Evolutionary conservation across 495 filamentous ascomycete genomes (phyloP), one percentile per base, ranked within the genome.

Genomic region (Emericellopsis terricola): DNA sequence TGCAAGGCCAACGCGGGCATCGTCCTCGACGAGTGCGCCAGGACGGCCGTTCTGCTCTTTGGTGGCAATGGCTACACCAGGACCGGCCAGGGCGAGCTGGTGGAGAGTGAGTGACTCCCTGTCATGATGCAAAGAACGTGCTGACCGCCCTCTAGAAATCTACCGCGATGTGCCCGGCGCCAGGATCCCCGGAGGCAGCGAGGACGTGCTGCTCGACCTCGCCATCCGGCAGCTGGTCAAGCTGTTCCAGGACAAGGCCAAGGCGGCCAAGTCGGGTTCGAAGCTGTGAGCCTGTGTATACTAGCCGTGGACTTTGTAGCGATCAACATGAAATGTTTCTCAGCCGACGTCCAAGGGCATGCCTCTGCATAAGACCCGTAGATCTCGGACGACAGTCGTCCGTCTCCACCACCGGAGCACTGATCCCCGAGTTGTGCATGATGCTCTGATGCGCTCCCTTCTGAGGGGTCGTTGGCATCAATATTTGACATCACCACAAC

Each of bases 21-120:
- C 13, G 69, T 72, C 6, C 77, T 81, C 0, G 76, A 84, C 46
- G 81, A 89, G 48, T 73, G 81, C 46, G 81, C 82, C 35, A 78
- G 84, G 47, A 70, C 81, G 40, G 68, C 79, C 15, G 78, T 80
- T 2, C 85, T 89, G 52, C 82, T 92, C 52, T 92, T 83, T 50
- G 83, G 82, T 29, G 81, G 83, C 4, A 65, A 81, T 39, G 82
- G 73, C 1, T 46, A 89, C n/a, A 92, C 81, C 2, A 76, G 84
- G 56, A 68, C 62, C 1, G 82, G 83, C 19, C 89, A 89, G 81
- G 82, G 83, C 16, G 65, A 66, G 28, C 59, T 81, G 15, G 69
- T 89, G 23, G 83, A 89, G 58, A 26, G 23, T 26, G 11, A 11
- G 23, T 26, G 23, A 6, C 11, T 26, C 11, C 23, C n/a, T n/a